Conservation (phyloP, 768 basidiomycete genomes). For the Kwoniella pini region DNA sequence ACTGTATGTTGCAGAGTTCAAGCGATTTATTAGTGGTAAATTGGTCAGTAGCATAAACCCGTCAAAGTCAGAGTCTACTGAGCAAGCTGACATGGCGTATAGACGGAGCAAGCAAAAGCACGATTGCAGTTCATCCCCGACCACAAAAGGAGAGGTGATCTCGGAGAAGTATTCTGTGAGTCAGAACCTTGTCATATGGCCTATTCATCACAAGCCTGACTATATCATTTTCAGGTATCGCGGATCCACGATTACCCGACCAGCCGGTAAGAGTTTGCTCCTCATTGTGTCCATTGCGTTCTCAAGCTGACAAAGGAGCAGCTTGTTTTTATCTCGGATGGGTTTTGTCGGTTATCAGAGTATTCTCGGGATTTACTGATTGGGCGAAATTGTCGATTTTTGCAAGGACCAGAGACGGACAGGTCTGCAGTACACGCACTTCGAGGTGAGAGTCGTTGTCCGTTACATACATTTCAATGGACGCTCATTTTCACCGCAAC, state of each 20-base stretch:
- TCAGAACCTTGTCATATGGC: no score
- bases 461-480: no score
- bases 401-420: constrained; percentile 33
- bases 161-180: constrained; percentile 34
- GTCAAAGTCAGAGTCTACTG: no score
- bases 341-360: constrained; percentile 30
- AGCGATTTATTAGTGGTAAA: constrained; percentile 26
- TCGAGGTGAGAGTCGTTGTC: constrained; percentile 15
- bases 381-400: constrained; percentile 32
- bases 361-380: constrained; percentile 25
- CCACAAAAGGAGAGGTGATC: constrained; percentile 21
- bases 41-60: constrained; percentile 11
- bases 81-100: background rate
- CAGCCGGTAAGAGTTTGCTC: constrained; percentile 14
- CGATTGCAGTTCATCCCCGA: constrained; percentile 20
- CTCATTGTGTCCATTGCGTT: background rate
- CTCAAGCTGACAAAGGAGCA: background rate
- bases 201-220: no score
- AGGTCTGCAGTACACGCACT: constrained; percentile 19
- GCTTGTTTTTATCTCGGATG: constrained; percentile 33
- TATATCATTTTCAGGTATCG: constrained; percentile 18
- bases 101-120: constrained; percentile 28
- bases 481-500: background rate
- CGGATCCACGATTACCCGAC: constrained; percentile 28
- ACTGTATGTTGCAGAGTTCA: constrained; percentile 29